Base-by-base conservation (phyloP, 2,329 filamentous ascomycete species). In the Claviceps sp. region DNA sequence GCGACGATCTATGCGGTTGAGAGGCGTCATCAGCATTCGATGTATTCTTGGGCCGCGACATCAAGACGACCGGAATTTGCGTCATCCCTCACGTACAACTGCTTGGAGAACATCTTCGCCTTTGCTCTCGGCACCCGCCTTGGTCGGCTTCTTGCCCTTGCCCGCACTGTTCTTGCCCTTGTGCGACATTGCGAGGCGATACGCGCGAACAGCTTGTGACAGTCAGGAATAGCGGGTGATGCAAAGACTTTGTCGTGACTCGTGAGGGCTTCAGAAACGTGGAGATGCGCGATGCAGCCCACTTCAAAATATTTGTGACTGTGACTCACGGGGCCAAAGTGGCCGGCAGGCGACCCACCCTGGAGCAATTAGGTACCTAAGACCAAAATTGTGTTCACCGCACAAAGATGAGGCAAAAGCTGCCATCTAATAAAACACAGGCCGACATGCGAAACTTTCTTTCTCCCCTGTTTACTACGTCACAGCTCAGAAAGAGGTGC, bases 1-100 rank as follows among this genome's bases (percentile, higher is more conserved):
- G 91, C 87, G 57, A 98, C 81, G 54, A 98, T 77, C 86, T 93
- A 46, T 22, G 38, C 30, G 7, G 24, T 14, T 16, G 58, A 45
- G 26, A 50, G 41, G 50, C 14, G 48, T 41, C 37, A 50, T 62
- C 52, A 60, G 60, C 57, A 59, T 50, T 19, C 8, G n/a, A 38
- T 3, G 16, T 10, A 7, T 46, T 30, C 13, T 16, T 45, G n/a
- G 40, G 40, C 8, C 30, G 19, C 17, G 13, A 16, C 50, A 44
- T 11, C 30, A 38, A 41, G 42, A 48, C 17, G 30, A 34, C 22
- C 16, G 11, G 50, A 41, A 24, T 59, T 62, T 34, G 62, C 60
- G 62, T 59, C 56, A 62, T 59, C 45, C 48, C 14, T 40, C 52
- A 73, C 74, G 56, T 65, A 77, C 74, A 57, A 78, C 75, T 34